phyloP scores from a whole-genome alignment of 129 eudicot species.

The Helichrysum umbraculigerum region DNA sequence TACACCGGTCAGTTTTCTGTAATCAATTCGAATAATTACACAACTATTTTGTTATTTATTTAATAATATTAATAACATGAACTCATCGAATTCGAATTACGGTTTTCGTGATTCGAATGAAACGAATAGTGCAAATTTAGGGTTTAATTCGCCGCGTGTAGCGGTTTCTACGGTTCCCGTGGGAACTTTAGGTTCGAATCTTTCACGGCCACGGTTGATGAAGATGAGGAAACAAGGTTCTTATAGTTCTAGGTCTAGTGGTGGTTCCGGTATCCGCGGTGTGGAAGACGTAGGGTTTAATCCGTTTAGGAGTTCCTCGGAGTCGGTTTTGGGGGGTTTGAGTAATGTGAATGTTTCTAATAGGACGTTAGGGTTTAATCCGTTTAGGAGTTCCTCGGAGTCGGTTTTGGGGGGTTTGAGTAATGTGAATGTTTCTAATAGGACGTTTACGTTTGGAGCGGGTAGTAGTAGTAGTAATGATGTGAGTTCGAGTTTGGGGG shows the following conservation, averaged over 20 bases:
- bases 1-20: constrained; percentile 19
- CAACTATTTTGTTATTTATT: neutral
- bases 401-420: constrained; percentile 11
- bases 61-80: constrained; percentile 11
- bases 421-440: constrained; percentile 12
- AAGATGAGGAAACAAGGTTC: constrained; percentile 54
- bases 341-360: constrained; percentile 5
- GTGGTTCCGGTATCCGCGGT: constrained; percentile 13
- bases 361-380: constrained; percentile 45
- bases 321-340: constrained; percentile 12
- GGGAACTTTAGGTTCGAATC: constrained; percentile 30
- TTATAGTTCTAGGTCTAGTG: constrained; percentile 30
- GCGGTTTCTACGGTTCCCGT: constrained; percentile 25
- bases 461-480: constrained; percentile 18
- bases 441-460: constrained; percentile 41
- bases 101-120: constrained; percentile 27
- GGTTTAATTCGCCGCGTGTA: constrained; percentile 46
- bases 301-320: constrained; percentile 30
- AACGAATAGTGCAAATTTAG: constrained; percentile 16
- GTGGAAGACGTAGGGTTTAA: constrained; percentile 38
- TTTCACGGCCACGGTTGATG: constrained; percentile 51
- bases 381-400: constrained; percentile 26
- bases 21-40: neutral
- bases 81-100: constrained; percentile 38
- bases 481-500: neutral